These are phyloP conservation scores for Solanum sejunctum DNA, from an alignment of 257 asterid genomes.

Conservation along the genomic window DNA sequence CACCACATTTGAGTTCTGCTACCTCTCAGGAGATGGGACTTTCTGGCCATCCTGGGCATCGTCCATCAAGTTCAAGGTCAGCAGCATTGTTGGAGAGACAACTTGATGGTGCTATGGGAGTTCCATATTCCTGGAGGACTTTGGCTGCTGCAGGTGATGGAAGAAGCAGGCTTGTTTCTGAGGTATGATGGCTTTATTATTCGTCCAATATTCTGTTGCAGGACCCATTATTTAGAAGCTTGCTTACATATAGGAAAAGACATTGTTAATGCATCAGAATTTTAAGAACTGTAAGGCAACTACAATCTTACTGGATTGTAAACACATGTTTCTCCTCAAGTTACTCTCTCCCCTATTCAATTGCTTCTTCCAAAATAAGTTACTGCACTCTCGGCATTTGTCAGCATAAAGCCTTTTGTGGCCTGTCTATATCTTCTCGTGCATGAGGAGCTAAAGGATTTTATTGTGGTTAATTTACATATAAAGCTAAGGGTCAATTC, in stretches of 20 bases:
- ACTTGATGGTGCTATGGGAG: constrained; percentile 45
- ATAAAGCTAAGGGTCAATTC: background rate
- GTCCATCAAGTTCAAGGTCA: constrained; percentile 40
- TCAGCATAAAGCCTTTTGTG: background rate
- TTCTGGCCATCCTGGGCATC: constrained; percentile 41
- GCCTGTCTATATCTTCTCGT: background rate
- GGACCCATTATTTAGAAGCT: background rate
- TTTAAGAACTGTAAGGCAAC: background rate
- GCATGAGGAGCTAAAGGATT: background rate
- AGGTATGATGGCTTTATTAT: constrained; percentile 34
- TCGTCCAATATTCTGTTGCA: background rate
- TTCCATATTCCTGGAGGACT: constrained; percentile 45
- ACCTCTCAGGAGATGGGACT: constrained; percentile 29
- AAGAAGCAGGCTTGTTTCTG: constrained; percentile 68
- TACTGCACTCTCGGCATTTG: background rate
- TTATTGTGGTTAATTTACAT: background rate
- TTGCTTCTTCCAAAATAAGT: background rate
- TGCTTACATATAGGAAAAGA: background rate
- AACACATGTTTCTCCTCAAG: background rate
- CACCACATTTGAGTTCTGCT: constrained; percentile 22
- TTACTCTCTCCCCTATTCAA: background rate
- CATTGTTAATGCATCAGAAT: background rate
- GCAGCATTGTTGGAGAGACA: constrained; percentile 64
- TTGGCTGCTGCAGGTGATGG: constrained; percentile 63
- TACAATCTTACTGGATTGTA: background rate